Percentiles rank a stretch among this genome's conserved stretches.
Conservation (phyloP, 352 stramenopile species). For the Phytophthora capsici region DNA sequence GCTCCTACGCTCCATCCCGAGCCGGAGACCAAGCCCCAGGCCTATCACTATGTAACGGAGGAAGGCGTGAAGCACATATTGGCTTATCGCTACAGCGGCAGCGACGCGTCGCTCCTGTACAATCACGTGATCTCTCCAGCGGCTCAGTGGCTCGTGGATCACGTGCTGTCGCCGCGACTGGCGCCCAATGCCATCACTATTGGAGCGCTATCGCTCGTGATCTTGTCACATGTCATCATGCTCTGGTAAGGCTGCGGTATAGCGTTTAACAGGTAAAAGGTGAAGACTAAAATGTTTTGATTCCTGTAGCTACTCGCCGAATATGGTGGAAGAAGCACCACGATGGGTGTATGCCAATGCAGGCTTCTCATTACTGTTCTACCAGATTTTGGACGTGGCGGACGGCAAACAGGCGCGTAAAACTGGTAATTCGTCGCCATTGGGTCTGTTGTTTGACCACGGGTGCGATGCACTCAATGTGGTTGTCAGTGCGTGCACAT, state of each 20-base stretch:
- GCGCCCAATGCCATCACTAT: conserved; percentile 89
- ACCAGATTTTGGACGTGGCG: conserved; percentile 87
- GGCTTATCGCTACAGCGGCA: conserved; percentile 89
- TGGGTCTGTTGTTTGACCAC: conserved; percentile 88
- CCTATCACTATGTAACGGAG: conserved; percentile 74
- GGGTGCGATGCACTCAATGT: conserved; percentile 88
- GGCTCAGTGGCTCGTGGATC: conserved; percentile 79
- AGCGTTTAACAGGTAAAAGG: background rate
- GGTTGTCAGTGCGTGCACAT: conserved; percentile 83
- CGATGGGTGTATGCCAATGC: conserved; percentile 77
- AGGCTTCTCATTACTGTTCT: conserved; percentile 72
- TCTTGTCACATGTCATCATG: conserved; percentile 78
- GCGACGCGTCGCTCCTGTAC: conserved; percentile 83
- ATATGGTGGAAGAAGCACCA: conserved; percentile 81
- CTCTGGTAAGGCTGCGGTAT: conserved; percentile 49
- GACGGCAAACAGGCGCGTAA: conserved; percentile 89
- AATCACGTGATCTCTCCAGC: conserved; percentile 82
- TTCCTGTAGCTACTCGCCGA: conserved; percentile 67
- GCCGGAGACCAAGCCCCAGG: conserved; percentile 10
- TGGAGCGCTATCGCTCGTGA: conserved; percentile 70
- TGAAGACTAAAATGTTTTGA: conserved; percentile 41
- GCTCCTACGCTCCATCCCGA: conserved; percentile 7
- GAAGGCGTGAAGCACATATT: conserved; percentile 73
- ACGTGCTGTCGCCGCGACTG: conserved; percentile 70
- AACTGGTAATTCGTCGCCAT: conserved; percentile 85